Percentiles rank a stretch among this genome's conserved stretches.
Evolutionary conservation across 2,329 filamentous ascomycete species (phyloP).

Genomic region (Coleophoma eucalyptorum): DNA sequence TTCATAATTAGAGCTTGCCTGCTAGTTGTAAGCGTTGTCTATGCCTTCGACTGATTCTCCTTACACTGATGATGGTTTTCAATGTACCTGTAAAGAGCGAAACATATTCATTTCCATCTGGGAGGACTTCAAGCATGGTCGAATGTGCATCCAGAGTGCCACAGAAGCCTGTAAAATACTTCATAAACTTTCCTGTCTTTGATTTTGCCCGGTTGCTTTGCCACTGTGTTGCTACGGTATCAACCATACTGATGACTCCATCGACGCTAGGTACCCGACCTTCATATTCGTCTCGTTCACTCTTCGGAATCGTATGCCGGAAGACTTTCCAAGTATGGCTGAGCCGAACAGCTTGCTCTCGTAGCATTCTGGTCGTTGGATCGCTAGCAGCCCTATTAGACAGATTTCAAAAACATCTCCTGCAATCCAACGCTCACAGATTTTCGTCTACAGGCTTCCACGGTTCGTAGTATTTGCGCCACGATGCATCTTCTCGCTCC

Average conservation of each 20-base stretch:
- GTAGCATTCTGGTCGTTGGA: conserved; percentile 7
- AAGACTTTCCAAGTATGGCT: conserved; percentile 11
- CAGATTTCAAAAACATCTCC: background rate
- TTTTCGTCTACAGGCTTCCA: conserved; percentile 3
- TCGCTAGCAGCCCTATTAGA: background rate
- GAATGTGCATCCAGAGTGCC: conserved; percentile 12
- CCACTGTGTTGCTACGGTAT: conserved; percentile 1
- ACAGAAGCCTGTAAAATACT: conserved; percentile 11
- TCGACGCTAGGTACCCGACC: conserved; percentile 8
- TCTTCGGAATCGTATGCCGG: conserved; percentile 5
- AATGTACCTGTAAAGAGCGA: conserved; percentile 17
- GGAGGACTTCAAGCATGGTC: conserved; percentile 15
- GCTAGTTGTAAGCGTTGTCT: background rate
- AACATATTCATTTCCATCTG: conserved; percentile 16
- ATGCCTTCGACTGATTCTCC: background rate
- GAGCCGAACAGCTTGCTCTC: conserved; percentile 7
- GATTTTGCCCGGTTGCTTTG: conserved; percentile 9
- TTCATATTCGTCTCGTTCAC: conserved; percentile 9
- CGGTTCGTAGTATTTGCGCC: conserved; percentile 13
- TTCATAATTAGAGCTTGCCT: conserved; percentile 18
- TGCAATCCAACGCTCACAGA: background rate
- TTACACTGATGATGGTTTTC: conserved; percentile 17
- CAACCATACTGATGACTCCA: conserved; percentile 12
- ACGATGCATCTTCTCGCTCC: conserved; percentile 5
- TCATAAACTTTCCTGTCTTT: conserved; percentile 10